Percentiles rank a stretch among this genome's conserved stretches.
Conservation (phyloP, 192 early-diverging fungal genomes). For the Allomyces arbusculus region DNA sequence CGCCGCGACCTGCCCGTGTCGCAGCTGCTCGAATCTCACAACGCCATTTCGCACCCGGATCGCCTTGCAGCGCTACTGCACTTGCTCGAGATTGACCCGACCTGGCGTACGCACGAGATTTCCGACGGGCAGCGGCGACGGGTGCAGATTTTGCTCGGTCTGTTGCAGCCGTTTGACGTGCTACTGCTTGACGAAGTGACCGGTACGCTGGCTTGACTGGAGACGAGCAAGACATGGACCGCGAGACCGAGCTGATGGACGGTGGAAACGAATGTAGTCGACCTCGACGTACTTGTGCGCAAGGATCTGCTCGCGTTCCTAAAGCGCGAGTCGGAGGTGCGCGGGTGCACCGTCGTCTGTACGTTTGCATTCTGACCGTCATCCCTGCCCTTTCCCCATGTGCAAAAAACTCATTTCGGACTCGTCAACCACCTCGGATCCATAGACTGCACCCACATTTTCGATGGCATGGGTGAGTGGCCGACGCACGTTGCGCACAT, state of each 20-base stretch:
- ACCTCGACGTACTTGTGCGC: slow-evolving; percentile 59
- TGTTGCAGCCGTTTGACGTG: slow-evolving; percentile 44
- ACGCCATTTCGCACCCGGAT: slow-evolving; percentile 36
- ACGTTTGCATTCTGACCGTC: not conserved
- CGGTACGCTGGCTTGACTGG: too few relatives aligned
- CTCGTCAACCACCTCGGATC: not conserved
- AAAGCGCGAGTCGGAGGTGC: slow-evolving; percentile 34
- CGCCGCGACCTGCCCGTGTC: slow-evolving; percentile 44
- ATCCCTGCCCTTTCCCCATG: too few relatives aligned
- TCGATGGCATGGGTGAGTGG: slow-evolving; percentile 55
- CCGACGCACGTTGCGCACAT: slow-evolving; percentile 55
- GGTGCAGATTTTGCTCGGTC: slow-evolving; percentile 56
- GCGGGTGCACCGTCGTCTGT: slow-evolving; percentile 39
- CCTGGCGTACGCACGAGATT: slow-evolving; percentile 46
- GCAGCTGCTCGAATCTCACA: slow-evolving; percentile 38
- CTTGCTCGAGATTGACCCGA: slow-evolving; percentile 43
- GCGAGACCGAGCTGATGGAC: too few relatives aligned
- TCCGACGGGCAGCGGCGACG: slow-evolving; percentile 43
- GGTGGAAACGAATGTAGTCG: slow-evolving; percentile 12
- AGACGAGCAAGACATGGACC: too few relatives aligned
- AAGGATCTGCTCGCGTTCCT: slow-evolving; percentile 42
- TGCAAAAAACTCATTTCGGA: not conserved
- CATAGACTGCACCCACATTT: slow-evolving; percentile 63
- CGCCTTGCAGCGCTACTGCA: slow-evolving; percentile 34
- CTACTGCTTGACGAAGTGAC: slow-evolving; percentile 52